These are phyloP conservation scores for Lasiodiplodia citricola DNA, from an alignment of 2,329 filamentous ascomycete species.

Conservation along the genomic window DNA sequence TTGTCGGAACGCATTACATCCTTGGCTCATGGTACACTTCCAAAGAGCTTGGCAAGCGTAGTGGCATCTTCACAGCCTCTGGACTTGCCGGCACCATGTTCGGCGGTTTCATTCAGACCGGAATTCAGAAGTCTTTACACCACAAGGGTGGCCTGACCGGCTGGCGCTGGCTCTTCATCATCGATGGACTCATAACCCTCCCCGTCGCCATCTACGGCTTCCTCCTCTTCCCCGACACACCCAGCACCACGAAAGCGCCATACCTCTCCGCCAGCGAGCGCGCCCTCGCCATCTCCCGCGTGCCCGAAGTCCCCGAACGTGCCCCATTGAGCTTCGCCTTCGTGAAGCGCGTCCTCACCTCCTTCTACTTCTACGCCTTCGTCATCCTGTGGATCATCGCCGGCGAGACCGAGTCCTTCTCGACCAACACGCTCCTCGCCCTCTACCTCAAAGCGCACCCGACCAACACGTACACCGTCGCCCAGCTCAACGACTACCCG, in stretches of 20 bases:
- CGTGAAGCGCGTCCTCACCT: slow-evolving; percentile 60
- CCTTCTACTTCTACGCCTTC: slow-evolving; percentile 71
- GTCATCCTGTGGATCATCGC: slow-evolving; percentile 71
- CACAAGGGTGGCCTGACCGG: slow-evolving; percentile 57
- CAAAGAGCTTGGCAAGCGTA: slow-evolving; percentile 66
- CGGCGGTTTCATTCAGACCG: slow-evolving; percentile 66
- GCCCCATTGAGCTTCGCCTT: slow-evolving; percentile 58
- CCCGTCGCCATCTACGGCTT: slow-evolving; percentile 63
- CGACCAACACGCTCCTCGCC: slow-evolving; percentile 63
- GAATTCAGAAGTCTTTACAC: slow-evolving; percentile 52
- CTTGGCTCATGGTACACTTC: slow-evolving; percentile 67
- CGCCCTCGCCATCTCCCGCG: slow-evolving; percentile 50
- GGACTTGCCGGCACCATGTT: slow-evolving; percentile 67
- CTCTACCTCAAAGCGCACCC: slow-evolving; percentile 58
- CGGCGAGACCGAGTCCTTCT: slow-evolving; percentile 74
- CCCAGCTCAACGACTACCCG: slow-evolving; percentile 60
- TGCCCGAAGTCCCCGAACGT: slow-evolving; percentile 52
- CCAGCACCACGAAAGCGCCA: slow-evolving; percentile 48
- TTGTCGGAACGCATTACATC: slow-evolving; percentile 64
- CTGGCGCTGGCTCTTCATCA: slow-evolving; percentile 56
- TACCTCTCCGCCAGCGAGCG: slow-evolving; percentile 50
- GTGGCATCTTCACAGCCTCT: slow-evolving; percentile 65
- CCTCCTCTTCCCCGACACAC: slow-evolving; percentile 53
- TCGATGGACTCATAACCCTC: slow-evolving; percentile 62
- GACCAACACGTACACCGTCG: slow-evolving; percentile 51